Conservation (phyloP, 2,329 filamentous ascomycete species). For the Phoma herbarum region DNA sequence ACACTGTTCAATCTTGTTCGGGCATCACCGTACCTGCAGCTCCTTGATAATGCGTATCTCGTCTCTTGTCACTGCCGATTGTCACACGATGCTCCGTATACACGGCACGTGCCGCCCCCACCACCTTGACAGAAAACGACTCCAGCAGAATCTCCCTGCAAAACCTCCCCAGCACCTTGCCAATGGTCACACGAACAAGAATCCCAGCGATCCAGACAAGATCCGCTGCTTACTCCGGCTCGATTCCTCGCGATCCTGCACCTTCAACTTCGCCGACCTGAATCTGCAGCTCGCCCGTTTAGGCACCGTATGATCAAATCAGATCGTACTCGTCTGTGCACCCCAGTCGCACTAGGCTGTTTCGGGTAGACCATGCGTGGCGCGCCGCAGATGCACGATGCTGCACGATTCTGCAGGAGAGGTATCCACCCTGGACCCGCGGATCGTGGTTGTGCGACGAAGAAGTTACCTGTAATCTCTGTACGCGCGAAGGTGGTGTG, state of each 20-base stretch:
- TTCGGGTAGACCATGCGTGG: conserved; percentile 1
- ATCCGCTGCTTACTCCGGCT: background rate
- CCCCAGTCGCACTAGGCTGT: conserved; percentile 3
- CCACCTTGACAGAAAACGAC: background rate
- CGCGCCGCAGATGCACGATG: conserved; percentile 17
- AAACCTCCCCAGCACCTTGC: conserved; percentile 7
- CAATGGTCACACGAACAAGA: conserved; percentile 4
- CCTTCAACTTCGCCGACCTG: conserved; percentile 15
- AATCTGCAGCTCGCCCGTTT: conserved; percentile 17
- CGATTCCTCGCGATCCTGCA: conserved; percentile 14
- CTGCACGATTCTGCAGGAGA: conserved; percentile 19
- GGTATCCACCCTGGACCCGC: conserved; percentile 14
- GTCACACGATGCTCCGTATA: conserved; percentile 5
- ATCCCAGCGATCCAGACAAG: conserved; percentile 10
- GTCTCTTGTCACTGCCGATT: background rate
- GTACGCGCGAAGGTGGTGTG: conserved; percentile 12
- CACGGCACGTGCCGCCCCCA: conserved; percentile 9
- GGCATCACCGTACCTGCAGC: conserved; percentile 1
- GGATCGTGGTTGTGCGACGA: conserved; percentile 10
- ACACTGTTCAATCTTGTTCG: background rate
- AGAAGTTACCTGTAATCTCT: conserved; percentile 21
- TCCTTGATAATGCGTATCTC: background rate
- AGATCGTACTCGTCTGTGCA: conserved; percentile 13
- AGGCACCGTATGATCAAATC: conserved; percentile 16
- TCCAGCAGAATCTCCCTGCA: background rate